Base-by-base conservation (phyloP, 192 early-diverging fungal species). In the Helicostylum pulchrum region DNA sequence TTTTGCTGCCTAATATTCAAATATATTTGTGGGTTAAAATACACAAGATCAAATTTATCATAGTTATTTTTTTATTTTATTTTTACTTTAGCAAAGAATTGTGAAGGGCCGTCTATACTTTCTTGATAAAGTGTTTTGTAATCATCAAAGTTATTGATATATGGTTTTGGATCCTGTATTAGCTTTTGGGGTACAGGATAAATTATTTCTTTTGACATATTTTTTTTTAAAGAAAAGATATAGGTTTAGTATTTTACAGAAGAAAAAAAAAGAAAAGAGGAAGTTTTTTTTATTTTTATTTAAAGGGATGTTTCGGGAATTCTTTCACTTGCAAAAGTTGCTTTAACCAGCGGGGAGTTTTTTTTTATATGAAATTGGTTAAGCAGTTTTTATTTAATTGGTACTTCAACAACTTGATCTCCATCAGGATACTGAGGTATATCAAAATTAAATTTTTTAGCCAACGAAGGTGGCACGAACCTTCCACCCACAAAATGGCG, bases 401-500 rank as follows among this genome's bases (percentile, higher is more conserved):
- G 44, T 14, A 88, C 61, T 20, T 76, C 72, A 20, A 92, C 77
- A 32, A 87, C 83, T 68, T 95, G 92, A 15, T 90, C 88, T 0
- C 73, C 78, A 12, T 85, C 90, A 9, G 83, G 87, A 63, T 90
- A 95, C 12, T 54, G 12, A 9, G 94, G 92, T 2, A 94, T 58
- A 9, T 85, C 75, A 8, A 98, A 77, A 7, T 76, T 78, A 61
- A 78, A 88, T 54, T 87, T 80, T 46, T 75, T 30, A 2, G 86
- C 88, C 71, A 95, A 79, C 2, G 78, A 75, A 44, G 81, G 88
- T 1, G 94, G 88, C 6, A 95, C 83, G 71, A 99, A 99, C 0
- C 97, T 79, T 8, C 96, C 94, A 5, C 96, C 95, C 39, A 98
- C 77, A 55, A 88, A 93, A 56, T 93, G 92, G 17, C 82, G 78